phyloP scores from a whole-genome alignment of 495 filamentous ascomycete genomes.

The Daldinia grandis region DNA sequence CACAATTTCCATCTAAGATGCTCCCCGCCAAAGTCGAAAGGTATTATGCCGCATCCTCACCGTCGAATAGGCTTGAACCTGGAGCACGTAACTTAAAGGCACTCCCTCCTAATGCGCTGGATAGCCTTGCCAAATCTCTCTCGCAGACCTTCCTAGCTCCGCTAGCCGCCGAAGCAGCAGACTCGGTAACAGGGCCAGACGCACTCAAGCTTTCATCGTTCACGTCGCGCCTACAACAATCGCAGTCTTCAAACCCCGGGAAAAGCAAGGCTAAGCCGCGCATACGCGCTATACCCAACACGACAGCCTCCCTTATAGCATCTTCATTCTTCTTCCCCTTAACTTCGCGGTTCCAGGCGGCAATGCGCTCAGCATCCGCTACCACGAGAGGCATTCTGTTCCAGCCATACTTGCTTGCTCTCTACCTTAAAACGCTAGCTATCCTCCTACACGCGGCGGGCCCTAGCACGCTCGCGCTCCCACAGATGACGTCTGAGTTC shows the following conservation, averaged over 20 bases:
- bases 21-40: constrained; percentile 68
- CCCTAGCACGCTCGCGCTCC: constrained; percentile 65
- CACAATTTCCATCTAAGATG: constrained; percentile 75
- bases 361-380: constrained; percentile 54
- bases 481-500: constrained; percentile 74
- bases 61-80: constrained; percentile 28
- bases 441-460: constrained; percentile 72
- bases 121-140: constrained; percentile 67
- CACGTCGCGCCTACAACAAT: constrained; percentile 51
- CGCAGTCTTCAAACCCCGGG: constrained; percentile 16
- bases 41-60: constrained; percentile 48
- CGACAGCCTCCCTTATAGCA: constrained; percentile 74
- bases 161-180: constrained; percentile 75
- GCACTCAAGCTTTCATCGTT: constrained; percentile 76
- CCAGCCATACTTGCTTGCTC: constrained; percentile 65
- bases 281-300: constrained; percentile 73
- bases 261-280: constrained; percentile 57
- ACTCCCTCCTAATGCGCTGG: constrained; percentile 65
- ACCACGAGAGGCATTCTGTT: constrained; percentile 60
- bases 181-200: constrained; percentile 76
- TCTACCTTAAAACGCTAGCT: constrained; percentile 71
- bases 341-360: constrained; percentile 65
- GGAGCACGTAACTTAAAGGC: constrained; percentile 51
- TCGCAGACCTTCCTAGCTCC: constrained; percentile 78
- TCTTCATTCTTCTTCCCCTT: constrained; percentile 85